A percentile compares a stretch with the other conserved stretches of the same genome.
Conservation (phyloP, 1,284 basidiomycete genomes). For the Sporisorium reilianum region DNA sequence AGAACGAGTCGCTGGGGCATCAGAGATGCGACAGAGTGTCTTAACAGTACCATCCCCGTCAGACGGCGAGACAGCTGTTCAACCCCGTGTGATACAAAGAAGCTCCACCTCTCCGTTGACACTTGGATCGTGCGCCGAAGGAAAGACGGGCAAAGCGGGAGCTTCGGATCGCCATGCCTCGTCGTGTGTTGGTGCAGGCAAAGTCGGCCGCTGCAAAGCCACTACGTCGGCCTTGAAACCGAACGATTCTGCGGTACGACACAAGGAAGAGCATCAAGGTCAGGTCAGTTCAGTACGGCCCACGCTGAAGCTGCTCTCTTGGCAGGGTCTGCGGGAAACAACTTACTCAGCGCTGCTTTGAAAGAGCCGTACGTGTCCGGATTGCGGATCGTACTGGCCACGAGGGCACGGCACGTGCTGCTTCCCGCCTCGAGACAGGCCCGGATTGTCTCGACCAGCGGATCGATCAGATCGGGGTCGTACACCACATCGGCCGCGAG, state of each 20-base stretch:
- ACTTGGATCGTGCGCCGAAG: constrained; percentile 31
- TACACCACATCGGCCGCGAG: constrained; percentile 56
- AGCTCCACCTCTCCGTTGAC: constrained; percentile 43
- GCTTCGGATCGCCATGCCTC: not conserved
- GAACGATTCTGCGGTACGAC: constrained; percentile 8
- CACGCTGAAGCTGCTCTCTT: not conserved
- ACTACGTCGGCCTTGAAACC: constrained; percentile 12
- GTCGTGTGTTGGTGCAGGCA: constrained; percentile 6
- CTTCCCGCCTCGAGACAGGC: constrained; percentile 29
- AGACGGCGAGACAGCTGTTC: not conserved
- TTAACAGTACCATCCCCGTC: not conserved
- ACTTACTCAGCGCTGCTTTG: constrained; percentile 37
- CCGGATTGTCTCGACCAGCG: constrained; percentile 43
- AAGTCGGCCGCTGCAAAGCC: constrained; percentile 11
- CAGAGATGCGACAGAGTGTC: not conserved
- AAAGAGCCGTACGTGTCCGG: constrained; percentile 39
- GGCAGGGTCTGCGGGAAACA: not conserved
- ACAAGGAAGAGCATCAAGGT: not conserved
- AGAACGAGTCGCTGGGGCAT: too few relatives aligned
- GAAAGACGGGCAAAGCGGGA: constrained; percentile 23
- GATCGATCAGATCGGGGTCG: constrained; percentile 47
- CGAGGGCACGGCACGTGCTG: constrained; percentile 30
- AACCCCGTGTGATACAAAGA: constrained; percentile 22
- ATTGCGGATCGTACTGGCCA: constrained; percentile 51
- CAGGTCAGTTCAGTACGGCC: not conserved